Base-by-base conservation (phyloP, 2,329 filamentous ascomycete genomes). In the Fusarium sp. region DNA sequence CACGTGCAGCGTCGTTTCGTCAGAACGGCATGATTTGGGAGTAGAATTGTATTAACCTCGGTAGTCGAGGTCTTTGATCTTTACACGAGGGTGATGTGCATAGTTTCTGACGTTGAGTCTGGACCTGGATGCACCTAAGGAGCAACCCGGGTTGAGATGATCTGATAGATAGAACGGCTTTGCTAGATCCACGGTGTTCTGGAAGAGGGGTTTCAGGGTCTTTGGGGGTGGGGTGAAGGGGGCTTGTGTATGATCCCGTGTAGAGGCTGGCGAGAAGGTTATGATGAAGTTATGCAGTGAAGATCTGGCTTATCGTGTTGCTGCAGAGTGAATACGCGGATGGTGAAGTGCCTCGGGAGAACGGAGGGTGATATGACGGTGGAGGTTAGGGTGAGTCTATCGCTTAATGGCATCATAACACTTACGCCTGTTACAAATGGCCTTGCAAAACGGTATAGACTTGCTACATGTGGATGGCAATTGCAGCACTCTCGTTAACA, bases 1-100 rank as follows among this genome's bases (percentile, higher is more conserved):
- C 59, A 67, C 47, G 56, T 66, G 55, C 49, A 62, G 30, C 42
- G 10, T 8, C 8, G 5, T 42, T 50, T 53, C 29, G 43, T 46
- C 49, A 66, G 15, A 49, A 49, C 22, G 25, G 29, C n/a, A 50
- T n/a, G 44, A 40, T 40, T 29, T 46, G 3, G 22, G 16, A 12
- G n/a, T 27, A 14, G 20, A 15, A 22, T n/a, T 22, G 5, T 8
- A n/a, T 27, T 54, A 24, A 8, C 46, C 53, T 46, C 42, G 46
- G 52, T 45, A n/a, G 18, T 34, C 7, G 3, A 8, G 10, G 34
- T 42, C 24, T 50, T 14, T 15, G 15, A 18, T 18, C 32, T 34
- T 34, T 34, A 10, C 32, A 10, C 16, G 16, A 34, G 16, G 16
- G 25, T 24, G 20, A 51, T 53, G 22, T 29, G 20, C 24, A 6